phyloP scores from a whole-genome alignment of 257 asterid species.

The Nicotiana attenuata region DNA sequence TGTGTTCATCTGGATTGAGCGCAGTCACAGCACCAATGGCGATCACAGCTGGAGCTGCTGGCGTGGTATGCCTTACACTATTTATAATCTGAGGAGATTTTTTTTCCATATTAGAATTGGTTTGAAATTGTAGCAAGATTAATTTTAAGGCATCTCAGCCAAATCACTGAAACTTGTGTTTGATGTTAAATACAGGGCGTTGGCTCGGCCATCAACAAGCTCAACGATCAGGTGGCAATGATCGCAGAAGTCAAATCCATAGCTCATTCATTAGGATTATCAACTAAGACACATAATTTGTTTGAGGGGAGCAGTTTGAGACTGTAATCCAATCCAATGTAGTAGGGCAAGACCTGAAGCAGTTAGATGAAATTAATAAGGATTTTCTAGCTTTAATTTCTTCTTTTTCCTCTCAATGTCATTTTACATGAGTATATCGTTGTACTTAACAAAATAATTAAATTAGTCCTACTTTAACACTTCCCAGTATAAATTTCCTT shows the following conservation, averaged over 20 bases:
- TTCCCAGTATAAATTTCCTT: neutral
- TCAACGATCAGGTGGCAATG: constrained; percentile 83
- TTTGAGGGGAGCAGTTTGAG: constrained; percentile 30
- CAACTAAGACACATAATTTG: constrained; percentile 22
- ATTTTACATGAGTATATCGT: too few species aligned
- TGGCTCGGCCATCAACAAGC: constrained; percentile 91
- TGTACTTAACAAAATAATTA: neutral
- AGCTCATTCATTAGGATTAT: constrained; percentile 46
- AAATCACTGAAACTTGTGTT: neutral
- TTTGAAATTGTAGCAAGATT: neutral
- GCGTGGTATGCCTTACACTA: constrained; percentile 45
- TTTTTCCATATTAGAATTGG: too few species aligned
- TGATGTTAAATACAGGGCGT: constrained; percentile 51
- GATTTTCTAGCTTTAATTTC: neutral
- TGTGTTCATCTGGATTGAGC: constrained; percentile 89
- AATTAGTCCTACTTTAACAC: neutral
- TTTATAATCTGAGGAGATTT: neutral
- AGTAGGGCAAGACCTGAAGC: neutral
- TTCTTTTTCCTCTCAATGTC: too few species aligned
- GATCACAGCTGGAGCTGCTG: constrained; percentile 85
- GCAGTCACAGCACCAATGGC: constrained; percentile 95
- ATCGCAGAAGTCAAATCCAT: constrained; percentile 76
- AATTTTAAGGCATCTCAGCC: neutral
- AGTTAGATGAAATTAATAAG: neutral
- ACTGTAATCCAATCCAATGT: constrained; percentile 17